phyloP scores from a whole-genome alignment of 148 eudicot genomes.

The Linanthus parryae region DNA sequence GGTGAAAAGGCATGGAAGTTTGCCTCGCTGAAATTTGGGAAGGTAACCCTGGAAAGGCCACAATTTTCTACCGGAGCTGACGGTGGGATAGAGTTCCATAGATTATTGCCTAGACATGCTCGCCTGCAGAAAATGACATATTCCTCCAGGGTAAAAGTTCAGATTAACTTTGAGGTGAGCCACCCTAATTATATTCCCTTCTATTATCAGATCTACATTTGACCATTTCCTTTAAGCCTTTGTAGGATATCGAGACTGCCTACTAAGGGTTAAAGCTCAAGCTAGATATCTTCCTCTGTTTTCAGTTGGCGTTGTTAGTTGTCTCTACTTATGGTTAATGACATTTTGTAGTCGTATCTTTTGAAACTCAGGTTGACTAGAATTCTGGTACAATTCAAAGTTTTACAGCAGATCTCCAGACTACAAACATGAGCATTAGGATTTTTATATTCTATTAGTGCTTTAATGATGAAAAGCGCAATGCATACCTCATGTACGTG shows the following conservation, averaged over 20 bases:
- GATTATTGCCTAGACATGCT: constrained; percentile 78
- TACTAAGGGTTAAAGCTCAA: too few relatives aligned
- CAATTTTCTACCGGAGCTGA: constrained; percentile 71
- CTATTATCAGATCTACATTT: neutral
- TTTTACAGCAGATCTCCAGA: too few relatives aligned
- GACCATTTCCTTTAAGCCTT: neutral
- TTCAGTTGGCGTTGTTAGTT: neutral
- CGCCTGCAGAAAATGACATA: constrained; percentile 94
- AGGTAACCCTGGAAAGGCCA: constrained; percentile 71
- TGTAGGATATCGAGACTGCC: neutral
- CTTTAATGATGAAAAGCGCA: too few relatives aligned
- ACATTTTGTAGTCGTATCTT: neutral
- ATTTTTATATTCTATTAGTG: too few relatives aligned
- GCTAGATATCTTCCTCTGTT: neutral
- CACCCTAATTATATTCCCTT: too few relatives aligned
- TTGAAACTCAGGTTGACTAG: too few relatives aligned
- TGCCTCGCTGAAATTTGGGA: constrained; percentile 65
- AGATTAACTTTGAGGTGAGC: constrained; percentile 57
- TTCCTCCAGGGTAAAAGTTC: constrained; percentile 63
- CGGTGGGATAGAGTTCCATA: constrained; percentile 37
- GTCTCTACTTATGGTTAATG: neutral
- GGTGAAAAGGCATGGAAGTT: constrained; percentile 72
- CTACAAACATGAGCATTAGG: too few relatives aligned
- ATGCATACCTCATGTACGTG: too few relatives aligned
- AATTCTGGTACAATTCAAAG: too few relatives aligned